phyloP scores from a whole-genome alignment of 2,329 filamentous ascomycete species.

The Massarina eburnea region DNA sequence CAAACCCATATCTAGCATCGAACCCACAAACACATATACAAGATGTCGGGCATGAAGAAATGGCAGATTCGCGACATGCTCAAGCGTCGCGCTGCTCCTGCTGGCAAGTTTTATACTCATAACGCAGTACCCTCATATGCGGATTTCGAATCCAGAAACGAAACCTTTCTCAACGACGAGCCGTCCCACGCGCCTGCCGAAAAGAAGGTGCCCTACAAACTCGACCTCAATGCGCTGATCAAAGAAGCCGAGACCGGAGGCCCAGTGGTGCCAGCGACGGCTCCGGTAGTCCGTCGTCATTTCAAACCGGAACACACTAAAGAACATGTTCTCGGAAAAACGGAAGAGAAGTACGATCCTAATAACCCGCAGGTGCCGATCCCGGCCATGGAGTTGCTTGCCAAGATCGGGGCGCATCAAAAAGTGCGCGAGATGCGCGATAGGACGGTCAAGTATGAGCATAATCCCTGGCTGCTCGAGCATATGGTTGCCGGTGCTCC shows the following conservation, averaged over 20 bases:
- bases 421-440: background rate
- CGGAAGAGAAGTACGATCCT: constrained; percentile 1
- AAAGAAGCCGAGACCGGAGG: background rate
- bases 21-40: too few species aligned
- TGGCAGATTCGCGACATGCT: background rate
- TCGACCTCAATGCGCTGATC: constrained; percentile 1
- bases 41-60: background rate
- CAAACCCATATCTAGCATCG: background rate
- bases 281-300: background rate
- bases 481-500: constrained; percentile 10
- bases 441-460: background rate
- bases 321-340: background rate
- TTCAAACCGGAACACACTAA: background rate
- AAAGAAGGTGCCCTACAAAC: background rate
- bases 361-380: background rate
- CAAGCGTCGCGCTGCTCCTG: background rate
- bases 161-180: background rate
- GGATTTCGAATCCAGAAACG: background rate
- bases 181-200: background rate
- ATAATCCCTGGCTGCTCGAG: constrained; percentile 9
- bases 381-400: background rate
- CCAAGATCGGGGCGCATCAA: background rate
- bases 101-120: background rate
- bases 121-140: background rate
- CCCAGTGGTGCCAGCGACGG: background rate